Base-by-base conservation (phyloP, 2,329 filamentous ascomycete species). In the Cucurbitaria berberidis region DNA sequence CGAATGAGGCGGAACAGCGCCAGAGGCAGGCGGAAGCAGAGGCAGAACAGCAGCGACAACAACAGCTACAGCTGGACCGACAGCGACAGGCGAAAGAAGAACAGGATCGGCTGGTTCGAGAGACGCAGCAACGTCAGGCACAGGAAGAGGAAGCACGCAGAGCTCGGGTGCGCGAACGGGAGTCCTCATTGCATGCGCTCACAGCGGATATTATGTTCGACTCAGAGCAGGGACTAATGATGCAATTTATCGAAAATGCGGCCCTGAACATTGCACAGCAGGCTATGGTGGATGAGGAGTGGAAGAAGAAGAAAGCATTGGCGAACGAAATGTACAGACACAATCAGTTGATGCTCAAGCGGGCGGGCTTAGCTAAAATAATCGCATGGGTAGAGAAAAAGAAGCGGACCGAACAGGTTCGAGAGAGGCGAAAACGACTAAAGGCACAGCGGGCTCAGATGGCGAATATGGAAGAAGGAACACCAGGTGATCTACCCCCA, bases 211-310 rank as follows among this genome's bases (percentile, higher is more conserved):
- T 80, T 15, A 67, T 77, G n/a, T 60, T 74, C 1, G 68, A 76
- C 26, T 64, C 68, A 0, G 62, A 64, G n/a, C 60, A 68, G 1
- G 79, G 79, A n/a, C 64, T 80, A 18, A 59, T 81, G 30, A 67
- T 76, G 48, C 78, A 81, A 49, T 81, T 74, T 50, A 60, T 81
- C 22, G 77, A 80, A 38, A 76, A 74, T 40, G 62, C 64, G 41
- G 66, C 75, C 21, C 60, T 65, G 4, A 65, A 69, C 10, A 65
- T 76, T 10, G 70, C 77, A n/a, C 62, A 66, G 3, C 64, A 70
- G 29, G 70, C 69, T 41, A 51, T 74, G 44, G 52, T 74, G 30
- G 64, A 73, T 10, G 69, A 64, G 48, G 68, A 76, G 45, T 67
- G 70, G 54, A 67, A 75, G 49, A 66, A 74, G 45, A 54, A 40